Conservation (phyloP, 2,329 filamentous ascomycete species). For the Alternaria panax region DNA sequence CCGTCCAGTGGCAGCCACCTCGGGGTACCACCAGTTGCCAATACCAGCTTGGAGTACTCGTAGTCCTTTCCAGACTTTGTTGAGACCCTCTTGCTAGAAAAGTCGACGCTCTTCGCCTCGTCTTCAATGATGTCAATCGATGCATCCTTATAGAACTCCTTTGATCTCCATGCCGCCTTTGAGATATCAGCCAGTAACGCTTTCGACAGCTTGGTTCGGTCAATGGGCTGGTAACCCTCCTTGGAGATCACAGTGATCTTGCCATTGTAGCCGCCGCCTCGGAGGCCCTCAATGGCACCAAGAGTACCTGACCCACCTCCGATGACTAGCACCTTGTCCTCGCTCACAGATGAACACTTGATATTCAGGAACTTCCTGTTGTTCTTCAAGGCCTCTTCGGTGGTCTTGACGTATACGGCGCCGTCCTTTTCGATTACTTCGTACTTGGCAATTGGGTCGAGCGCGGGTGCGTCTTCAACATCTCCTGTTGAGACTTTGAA, state of each 20-base stretch:
- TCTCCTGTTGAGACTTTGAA: slow-evolving; percentile 90
- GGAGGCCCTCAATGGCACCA: slow-evolving; percentile 81
- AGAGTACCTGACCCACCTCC: slow-evolving; percentile 79
- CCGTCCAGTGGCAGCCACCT: slow-evolving; percentile 79
- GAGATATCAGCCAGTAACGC: slow-evolving; percentile 81
- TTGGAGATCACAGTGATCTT: slow-evolving; percentile 82
- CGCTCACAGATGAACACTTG: slow-evolving; percentile 67
- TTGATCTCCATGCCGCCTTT: slow-evolving; percentile 79
- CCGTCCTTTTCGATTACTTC: slow-evolving; percentile 81
- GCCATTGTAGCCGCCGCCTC: slow-evolving; percentile 80
- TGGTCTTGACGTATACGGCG: slow-evolving; percentile 82
- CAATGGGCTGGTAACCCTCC: slow-evolving; percentile 87
- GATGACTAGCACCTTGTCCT: slow-evolving; percentile 79
- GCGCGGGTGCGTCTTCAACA: slow-evolving; percentile 91
- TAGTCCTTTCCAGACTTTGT: slow-evolving; percentile 76
- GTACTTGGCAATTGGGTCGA: slow-evolving; percentile 86
- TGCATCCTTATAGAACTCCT: slow-evolving; percentile 75
- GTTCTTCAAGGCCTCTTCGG: slow-evolving; percentile 78
- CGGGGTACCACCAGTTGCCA: slow-evolving; percentile 86
- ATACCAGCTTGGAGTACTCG: slow-evolving; percentile 84
- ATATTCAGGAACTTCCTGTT: slow-evolving; percentile 77
- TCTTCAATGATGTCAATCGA: slow-evolving; percentile 64
- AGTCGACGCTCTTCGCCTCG: slow-evolving; percentile 77
- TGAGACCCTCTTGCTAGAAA: slow-evolving; percentile 73
- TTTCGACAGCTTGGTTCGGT: slow-evolving; percentile 95